These are phyloP conservation scores for Chrysanthemum seticuspe DNA, from an alignment of 129 eudicot species.

Conservation along the genomic window DNA sequence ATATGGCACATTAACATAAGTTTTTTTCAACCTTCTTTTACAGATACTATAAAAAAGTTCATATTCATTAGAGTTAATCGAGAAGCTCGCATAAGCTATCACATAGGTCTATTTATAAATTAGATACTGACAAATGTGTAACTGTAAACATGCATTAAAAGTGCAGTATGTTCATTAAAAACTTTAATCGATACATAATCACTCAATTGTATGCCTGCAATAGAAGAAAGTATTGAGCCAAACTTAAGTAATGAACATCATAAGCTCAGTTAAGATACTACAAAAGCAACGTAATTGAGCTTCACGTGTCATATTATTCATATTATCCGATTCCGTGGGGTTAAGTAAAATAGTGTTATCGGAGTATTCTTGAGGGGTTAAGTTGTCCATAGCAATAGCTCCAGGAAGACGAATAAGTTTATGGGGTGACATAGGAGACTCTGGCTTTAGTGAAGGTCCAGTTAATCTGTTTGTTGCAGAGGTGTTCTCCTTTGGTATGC, in stretches of 20 bases:
- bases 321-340: constrained; percentile 13
- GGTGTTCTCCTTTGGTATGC: constrained; percentile 39
- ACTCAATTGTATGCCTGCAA: constrained; percentile 22
- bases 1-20: no score
- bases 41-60: no score
- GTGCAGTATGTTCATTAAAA: background rate
- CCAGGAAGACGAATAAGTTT: constrained; percentile 43
- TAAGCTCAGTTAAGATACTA: constrained; percentile 21
- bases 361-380: constrained; percentile 5
- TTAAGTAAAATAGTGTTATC: constrained; percentile 13
- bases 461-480: constrained; percentile 37
- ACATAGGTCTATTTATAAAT: no score
- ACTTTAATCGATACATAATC: constrained; percentile 4
- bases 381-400: constrained; percentile 71
- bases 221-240: constrained; percentile 17
- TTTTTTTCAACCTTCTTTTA: no score
- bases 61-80: no score
- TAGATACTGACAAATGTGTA: background rate
- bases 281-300: constrained; percentile 3
- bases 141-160: constrained; percentile 16
- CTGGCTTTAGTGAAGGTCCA: constrained; percentile 44
- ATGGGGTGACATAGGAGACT: constrained; percentile 49
- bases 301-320: constrained; percentile 17
- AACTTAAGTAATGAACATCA: constrained; percentile 19
- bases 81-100: no score